Base-by-base conservation (phyloP, 345 rosid genomes). In the Brassica nigra region DNA sequence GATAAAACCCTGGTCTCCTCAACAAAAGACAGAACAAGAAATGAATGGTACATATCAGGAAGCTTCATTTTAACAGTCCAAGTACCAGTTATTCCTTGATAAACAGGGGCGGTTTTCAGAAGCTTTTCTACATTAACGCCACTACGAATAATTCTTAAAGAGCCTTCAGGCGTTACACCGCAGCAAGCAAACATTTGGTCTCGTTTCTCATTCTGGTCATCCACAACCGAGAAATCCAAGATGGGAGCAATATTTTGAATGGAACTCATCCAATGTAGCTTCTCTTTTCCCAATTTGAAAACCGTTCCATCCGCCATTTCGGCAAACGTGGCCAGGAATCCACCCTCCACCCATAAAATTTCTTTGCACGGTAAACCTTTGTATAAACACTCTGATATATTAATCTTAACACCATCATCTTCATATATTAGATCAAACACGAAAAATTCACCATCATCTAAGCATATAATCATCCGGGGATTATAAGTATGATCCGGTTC, bases 141-240 rank as follows among this genome's bases (percentile, higher is more conserved):
- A 88, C 85, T 91, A 27, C 93, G 87, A 76, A 93, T 89, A 84
- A 91, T 87, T 85, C 99, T 90, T 76, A 95, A 84, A 72, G 99
- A 95, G 66, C 98, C 99, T 83, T 93, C 98, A 16, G 96, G 93
- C n/a, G 97, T 89, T 78, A 88, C 92, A 71, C 99, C 99, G 88
- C 96, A 93, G 77, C 98, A 93, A 62, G 97, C 97, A 86, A 91
- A 93, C 79, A 90, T 90, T 84, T 95, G 94, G 81, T 93, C 97
- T 76, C 84, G 89, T 81, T 91, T 91, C 85, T 93, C 99, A 80
- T 89, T 89, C 84, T 87, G 91, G 88, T 80, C 86, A 91, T 89
- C 90, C 79, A 91, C 91, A 71, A 89, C 86, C 62, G 97, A 90
- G 89, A 93, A 87, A 83, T 95, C 99, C 86, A 93, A 85, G 82